A percentile compares a stretch with the other conserved stretches of the same genome.
Conservation (phyloP, 2,329 filamentous ascomycete genomes). For the Xylaria arbuscula region DNA sequence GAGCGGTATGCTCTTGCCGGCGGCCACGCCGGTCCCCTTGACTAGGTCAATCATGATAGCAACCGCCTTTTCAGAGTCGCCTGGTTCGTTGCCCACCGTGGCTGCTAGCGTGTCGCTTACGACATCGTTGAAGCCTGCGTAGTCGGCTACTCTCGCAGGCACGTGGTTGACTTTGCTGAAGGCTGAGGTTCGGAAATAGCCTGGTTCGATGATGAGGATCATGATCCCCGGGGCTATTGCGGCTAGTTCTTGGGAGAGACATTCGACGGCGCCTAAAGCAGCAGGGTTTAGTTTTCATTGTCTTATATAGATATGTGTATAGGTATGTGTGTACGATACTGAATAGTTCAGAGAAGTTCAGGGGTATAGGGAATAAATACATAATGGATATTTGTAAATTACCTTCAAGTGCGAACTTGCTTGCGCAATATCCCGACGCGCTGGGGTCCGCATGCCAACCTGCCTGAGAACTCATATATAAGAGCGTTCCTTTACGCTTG, state of each 20-base stretch:
- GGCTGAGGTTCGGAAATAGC: conserved; percentile 56
- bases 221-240: conserved; percentile 50
- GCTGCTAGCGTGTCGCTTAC: conserved; percentile 48
- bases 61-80: conserved; percentile 44
- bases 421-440: conserved; percentile 45
- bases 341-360: background rate
- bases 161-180: conserved; percentile 52
- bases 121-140: conserved; percentile 49
- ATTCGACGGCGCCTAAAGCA: conserved; percentile 46
- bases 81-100: conserved; percentile 45
- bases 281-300: background rate
- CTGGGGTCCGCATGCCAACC: conserved; percentile 50
- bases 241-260: conserved; percentile 50
- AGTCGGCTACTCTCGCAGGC: conserved; percentile 43
- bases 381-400: conserved; percentile 28
- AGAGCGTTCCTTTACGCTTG: conserved; percentile 48
- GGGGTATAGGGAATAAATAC: background rate
- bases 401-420: conserved; percentile 44
- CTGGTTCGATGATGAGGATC: conserved; percentile 55
- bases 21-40: conserved; percentile 58
- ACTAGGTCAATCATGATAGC: conserved; percentile 33
- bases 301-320: background rate
- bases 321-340: background rate
- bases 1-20: conserved; percentile 54
- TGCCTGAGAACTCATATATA: conserved; percentile 53